These are phyloP conservation scores for Trichosporon sp. DNA, from an alignment of 1,284 basidiomycete genomes.

Conservation along the genomic window DNA sequence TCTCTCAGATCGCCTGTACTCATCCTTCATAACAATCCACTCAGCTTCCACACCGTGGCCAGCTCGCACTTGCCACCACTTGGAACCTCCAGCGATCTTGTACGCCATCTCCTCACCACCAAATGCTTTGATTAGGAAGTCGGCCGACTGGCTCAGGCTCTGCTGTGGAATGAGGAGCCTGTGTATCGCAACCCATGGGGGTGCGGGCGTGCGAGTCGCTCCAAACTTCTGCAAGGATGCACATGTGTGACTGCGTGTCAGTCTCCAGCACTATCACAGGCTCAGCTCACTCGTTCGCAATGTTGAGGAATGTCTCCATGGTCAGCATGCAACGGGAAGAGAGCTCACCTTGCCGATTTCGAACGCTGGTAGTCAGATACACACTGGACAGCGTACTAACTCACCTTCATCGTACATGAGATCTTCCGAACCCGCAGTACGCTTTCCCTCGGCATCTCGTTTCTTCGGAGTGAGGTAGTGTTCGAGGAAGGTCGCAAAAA, in stretches of 20 bases:
- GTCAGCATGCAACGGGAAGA: slow-evolving; percentile 2
- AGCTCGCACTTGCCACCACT: slow-evolving; percentile 96
- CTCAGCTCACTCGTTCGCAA: slow-evolving; percentile 58
- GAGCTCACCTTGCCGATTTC: slow-evolving; percentile 62
- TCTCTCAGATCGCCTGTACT: slow-evolving; percentile 49
- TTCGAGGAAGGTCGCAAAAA: slow-evolving; percentile 76
- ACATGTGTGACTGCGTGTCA: slow-evolving; percentile 66
- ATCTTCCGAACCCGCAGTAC: slow-evolving; percentile 68
- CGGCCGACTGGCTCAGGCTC: slow-evolving; percentile 77
- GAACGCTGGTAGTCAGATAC: slow-evolving; percentile 18
- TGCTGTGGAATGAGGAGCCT: slow-evolving; percentile 66
- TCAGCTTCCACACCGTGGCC: slow-evolving; percentile 77
- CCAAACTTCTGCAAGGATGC: slow-evolving; percentile 84
- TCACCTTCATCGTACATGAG: slow-evolving; percentile 73
- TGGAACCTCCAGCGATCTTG: slow-evolving; percentile 79
- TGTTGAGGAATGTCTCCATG: slow-evolving; percentile 65
- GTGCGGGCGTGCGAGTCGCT: slow-evolving; percentile 80
- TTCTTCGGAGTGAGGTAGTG: slow-evolving; percentile 72
- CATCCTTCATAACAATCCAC: slow-evolving; percentile 73
- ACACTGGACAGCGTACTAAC: slow-evolving; percentile 18
- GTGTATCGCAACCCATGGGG: slow-evolving; percentile 83
- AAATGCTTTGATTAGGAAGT: slow-evolving; percentile 73
- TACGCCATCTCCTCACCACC: slow-evolving; percentile 78
- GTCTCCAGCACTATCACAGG: slow-evolving; percentile 15
- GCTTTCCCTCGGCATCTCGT: slow-evolving; percentile 53